Base-by-base conservation (phyloP, 768 basidiomycete genomes). In the Polyporus arcularius region DNA sequence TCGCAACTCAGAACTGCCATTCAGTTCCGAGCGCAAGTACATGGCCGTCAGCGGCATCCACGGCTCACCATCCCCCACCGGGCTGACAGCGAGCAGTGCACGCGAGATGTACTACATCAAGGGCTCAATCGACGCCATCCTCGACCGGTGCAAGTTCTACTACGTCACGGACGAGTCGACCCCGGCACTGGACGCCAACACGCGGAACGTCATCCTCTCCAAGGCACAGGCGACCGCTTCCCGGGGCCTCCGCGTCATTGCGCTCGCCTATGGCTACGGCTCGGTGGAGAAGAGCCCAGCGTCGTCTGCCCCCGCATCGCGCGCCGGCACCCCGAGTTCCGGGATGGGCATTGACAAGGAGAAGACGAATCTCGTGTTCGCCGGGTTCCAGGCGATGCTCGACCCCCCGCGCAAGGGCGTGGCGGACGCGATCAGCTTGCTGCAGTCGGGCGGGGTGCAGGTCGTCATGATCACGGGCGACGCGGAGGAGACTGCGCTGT, bases 391-490 rank as follows among this genome's bases (percentile, higher is more conserved):
- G 71, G 94, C 92, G 11, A 98, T 98, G 94, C 78, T 90, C 56
- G 96, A 98, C 73, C 96, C 96, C 7, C 96, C 96, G 1, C 81
- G 96, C 48, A 89, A 89, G 67, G 96, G 95, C 31, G 94, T 98
- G n/a, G 88, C 91, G 4, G 92, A 94, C 67, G 88, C 96, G 18
- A 89, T 98, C 63, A 81, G 80, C 41, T 76, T 90, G 31, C 78
- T 98, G 39, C 92, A 95, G 69, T 76, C 79, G 30, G 95, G 91
- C 28, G 94, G 95, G 4, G 90, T 98, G 51, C 94, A 96, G 68
- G 88, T 98, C n/a, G 89, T 98, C 46, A 98, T 98, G 96, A 97
- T 98, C 70, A 98, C 96, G 0, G 96, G 96, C 4, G 96, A 98
- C 68, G 88, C 94, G 39, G 93, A 95, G 73, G 82, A 88, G 56